Evolutionary conservation across 176 grass and related monocot genomes (phyloP).

Genomic region (Eleusine indica): DNA sequence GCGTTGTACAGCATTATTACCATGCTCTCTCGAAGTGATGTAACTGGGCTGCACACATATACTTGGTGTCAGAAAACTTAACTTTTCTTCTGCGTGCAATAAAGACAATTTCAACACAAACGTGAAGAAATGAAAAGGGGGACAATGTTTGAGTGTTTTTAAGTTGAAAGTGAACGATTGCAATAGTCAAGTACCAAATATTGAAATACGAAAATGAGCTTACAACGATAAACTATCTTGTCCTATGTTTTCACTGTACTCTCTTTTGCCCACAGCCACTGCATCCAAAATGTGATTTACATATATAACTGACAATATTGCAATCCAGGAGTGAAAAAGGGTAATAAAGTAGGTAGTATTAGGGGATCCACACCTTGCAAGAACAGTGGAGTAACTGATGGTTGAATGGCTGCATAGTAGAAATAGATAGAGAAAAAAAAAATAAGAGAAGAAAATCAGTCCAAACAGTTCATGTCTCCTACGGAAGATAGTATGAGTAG

Average conservation of each 20-base stretch:
- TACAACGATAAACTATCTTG: slow-evolving; percentile 47
- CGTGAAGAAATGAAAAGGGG: not conserved
- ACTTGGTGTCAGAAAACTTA: slow-evolving; percentile 14
- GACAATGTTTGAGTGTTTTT: not conserved
- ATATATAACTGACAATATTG: not conserved
- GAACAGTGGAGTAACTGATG: slow-evolving; percentile 30
- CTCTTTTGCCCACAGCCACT: slow-evolving; percentile 43
- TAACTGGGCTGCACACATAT: slow-evolving; percentile 46
- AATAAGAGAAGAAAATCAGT: not conserved
- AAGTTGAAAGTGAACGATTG: not conserved
- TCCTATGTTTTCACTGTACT: slow-evolving; percentile 46
- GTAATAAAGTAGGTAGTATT: slow-evolving; percentile 8
- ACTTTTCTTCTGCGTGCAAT: not conserved
- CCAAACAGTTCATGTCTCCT: not conserved
- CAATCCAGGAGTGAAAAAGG: not conserved
- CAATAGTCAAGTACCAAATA: not conserved
- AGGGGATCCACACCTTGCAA: slow-evolving; percentile 41
- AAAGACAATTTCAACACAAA: not conserved
- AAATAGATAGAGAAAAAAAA: not conserved
- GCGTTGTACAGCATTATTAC: slow-evolving; percentile 42
- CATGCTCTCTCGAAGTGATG: slow-evolving; percentile 50
- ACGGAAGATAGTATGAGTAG: not conserved
- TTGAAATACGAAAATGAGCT: slow-evolving; percentile 17
- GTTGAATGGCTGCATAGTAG: slow-evolving; percentile 34
- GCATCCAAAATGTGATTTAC: not conserved